Base-by-base conservation (phyloP, 73 alveolate genomes). In the Blepharisma stoltei region DNA sequence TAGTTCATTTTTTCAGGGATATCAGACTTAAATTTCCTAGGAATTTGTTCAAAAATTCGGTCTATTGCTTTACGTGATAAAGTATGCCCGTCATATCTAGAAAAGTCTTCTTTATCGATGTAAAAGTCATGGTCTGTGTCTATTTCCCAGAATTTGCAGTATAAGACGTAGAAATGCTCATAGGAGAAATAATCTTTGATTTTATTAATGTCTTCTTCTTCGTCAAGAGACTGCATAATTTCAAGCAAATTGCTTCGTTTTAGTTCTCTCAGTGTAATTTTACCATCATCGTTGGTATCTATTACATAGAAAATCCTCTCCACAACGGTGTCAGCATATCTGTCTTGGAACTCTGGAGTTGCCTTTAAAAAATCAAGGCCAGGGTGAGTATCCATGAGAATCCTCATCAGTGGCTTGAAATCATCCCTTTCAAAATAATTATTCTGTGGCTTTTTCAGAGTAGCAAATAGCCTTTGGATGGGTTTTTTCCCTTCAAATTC, bases 111-210 rank as follows among this genome's bases (percentile, higher is more conserved):
- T 85, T 97, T 97, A 82, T 94, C 97, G 46, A 97, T 94, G 70
- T 94, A 84, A 86, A 97, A 97, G 84, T 97, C 99, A 77, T 97
- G 99, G 81, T 97, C 99, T 6, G 97, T 88, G 87, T 97, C 99
- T 65, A 97, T 89, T 90, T 97, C 99, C 98, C 99, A 97, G 86
- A 97, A 97, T 32, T 96, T 86, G 80, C 99, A 96, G 83, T 97
- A 97, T 43, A 97, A 94, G 60, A 97, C 99, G 85, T 97, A 97
- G 88, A 97, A 97, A 83, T 97, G 99, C 81, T 97, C 99, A 77
- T 97, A 97, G 49, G 98, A 90, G 86, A 97, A 97, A 89, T 94
- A 97, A 75, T 96, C 98, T 55, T 99, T 88, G 14, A 97, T 92
- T 86, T 88, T 90, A 83, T 94, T 94, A 54, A 96, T 92, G 87